A percentile compares a stretch with the other conserved stretches of the same genome.
phyloP scores from a whole-genome alignment of 192 early-diverging fungal species.

The Martensiomyces pterosporus region DNA sequence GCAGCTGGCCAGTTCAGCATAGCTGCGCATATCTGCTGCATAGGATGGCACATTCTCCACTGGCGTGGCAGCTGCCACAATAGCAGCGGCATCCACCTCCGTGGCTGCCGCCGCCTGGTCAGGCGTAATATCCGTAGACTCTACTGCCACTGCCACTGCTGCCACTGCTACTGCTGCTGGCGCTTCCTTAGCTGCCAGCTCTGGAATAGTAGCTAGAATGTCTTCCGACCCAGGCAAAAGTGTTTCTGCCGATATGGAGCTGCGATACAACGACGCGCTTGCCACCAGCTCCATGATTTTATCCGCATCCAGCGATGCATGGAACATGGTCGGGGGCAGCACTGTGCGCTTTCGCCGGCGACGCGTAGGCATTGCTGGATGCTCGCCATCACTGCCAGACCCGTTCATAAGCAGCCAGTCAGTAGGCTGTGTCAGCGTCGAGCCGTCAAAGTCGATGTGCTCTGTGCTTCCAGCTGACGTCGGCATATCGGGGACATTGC shows the following conservation, averaged over 20 bases:
- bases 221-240: constrained; percentile 3
- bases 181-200: background rate
- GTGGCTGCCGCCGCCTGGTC: background rate
- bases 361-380: constrained; percentile 30
- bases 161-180: no score
- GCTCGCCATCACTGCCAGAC: constrained; percentile 38
- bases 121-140: no score
- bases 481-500: no score
- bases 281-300: constrained; percentile 4
- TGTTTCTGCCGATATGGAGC: constrained; percentile 27
- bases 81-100: background rate
- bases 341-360: constrained; percentile 44
- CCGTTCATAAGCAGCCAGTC: constrained; percentile 49
- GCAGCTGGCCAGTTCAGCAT: constrained; percentile 3
- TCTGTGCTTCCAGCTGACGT: no score
- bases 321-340: constrained; percentile 40
- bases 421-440: constrained; percentile 44
- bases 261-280: constrained; percentile 7
- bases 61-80: background rate
- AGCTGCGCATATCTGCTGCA: background rate
- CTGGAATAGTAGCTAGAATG: constrained; percentile 2
- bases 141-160: no score
- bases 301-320: constrained; percentile 10
- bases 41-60: background rate
- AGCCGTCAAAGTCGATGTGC: constrained; percentile 36